Evolutionary conservation across 1,284 basidiomycete species (phyloP).

Genomic region (Caloboletus inedulis): DNA sequence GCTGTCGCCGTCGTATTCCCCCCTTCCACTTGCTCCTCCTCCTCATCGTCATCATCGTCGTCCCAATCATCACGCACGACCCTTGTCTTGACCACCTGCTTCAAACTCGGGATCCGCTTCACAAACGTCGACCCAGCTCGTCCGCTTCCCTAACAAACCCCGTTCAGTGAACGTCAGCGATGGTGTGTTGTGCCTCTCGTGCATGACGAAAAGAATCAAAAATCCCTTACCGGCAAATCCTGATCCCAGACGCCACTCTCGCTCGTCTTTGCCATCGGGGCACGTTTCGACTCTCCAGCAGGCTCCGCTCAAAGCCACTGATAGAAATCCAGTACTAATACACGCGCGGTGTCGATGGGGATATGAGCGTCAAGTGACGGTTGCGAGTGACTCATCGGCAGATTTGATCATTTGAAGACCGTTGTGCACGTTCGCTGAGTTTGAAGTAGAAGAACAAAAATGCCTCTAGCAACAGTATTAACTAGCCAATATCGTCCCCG

Average conservation of each 20-base stretch:
- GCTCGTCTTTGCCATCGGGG: slow-evolving; percentile 13
- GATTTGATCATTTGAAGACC: not conserved
- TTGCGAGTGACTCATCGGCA: not conserved
- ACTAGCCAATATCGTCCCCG: not conserved
- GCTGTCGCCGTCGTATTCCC: not conserved
- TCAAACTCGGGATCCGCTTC: slow-evolving; percentile 3
- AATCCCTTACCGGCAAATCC: slow-evolving; percentile 13
- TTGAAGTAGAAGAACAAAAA: slow-evolving; percentile 7
- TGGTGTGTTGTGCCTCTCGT: not conserved
- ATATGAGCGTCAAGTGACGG: not conserved
- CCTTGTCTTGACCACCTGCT: slow-evolving; percentile 1
- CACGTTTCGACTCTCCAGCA: slow-evolving; percentile 1
- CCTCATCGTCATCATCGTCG: slow-evolving; percentile 33
- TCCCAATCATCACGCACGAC: slow-evolving; percentile 46
- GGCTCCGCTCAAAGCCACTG: not conserved
- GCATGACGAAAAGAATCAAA: not conserved
- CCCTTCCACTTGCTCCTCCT: not conserved
- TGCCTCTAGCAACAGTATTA: not conserved
- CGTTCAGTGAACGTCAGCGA: slow-evolving; percentile 13
- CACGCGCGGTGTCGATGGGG: slow-evolving; percentile 3
- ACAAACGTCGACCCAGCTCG: not conserved
- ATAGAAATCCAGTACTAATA: not conserved
- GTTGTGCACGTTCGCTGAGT: slow-evolving; percentile 21
- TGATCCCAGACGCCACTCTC: slow-evolving; percentile 20
- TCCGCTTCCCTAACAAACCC: slow-evolving; percentile 9